Base-by-base conservation (phyloP, 768 basidiomycete species). In the Boletales sp. region DNA sequence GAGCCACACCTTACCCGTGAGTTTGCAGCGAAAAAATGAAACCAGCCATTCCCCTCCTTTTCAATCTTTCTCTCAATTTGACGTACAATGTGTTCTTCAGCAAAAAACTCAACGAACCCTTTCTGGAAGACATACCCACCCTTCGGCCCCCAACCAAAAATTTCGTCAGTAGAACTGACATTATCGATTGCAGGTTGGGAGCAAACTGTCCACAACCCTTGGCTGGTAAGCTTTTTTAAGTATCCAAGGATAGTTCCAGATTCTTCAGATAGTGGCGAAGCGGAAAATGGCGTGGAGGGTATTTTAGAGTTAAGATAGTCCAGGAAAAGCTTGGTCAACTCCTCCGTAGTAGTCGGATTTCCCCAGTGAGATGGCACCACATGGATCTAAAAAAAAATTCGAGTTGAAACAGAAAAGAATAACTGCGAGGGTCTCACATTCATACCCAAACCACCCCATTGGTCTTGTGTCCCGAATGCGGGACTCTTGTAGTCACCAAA, bases 401-500 rank as follows among this genome's bases (percentile, higher is more conserved):
- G 17, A 54, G 21, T n/a, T 7, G 14, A 31, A 17, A 13, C 36
- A 33, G 11, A 34, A 15, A 19, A 48, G 9, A 15, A 49, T 13
- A 8, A 34, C 17, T 2, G 12, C 17, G 17, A 41, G 33, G 17
- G 18, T 59, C 74, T 34, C 63, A 87, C 84, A 48, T 81, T 74
- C 34, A 86, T 72, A 39, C 74, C 77, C 11, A 80, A 76, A 34
- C 84, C 83, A 48, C 88, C 87, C 87, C 89, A 93, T 3, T 76
- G 85, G 53, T 84, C 86, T 60, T 81, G 83, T 32, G 75, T 74
- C 41, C 96, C 96, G 58, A 87, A 99, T 1, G 96, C 96, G 18
- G 96, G 96, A 72, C 92, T 95, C 62, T 96, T 90, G 65, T 88
- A 90, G 67, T 98, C 96, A 54, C 96, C 96, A 67, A 97, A 98